Evolutionary conservation across 2,329 filamentous ascomycete species (phyloP), one percentile per base, ranked within the genome.

Genomic region (Scedosporium dehoogii): DNA sequence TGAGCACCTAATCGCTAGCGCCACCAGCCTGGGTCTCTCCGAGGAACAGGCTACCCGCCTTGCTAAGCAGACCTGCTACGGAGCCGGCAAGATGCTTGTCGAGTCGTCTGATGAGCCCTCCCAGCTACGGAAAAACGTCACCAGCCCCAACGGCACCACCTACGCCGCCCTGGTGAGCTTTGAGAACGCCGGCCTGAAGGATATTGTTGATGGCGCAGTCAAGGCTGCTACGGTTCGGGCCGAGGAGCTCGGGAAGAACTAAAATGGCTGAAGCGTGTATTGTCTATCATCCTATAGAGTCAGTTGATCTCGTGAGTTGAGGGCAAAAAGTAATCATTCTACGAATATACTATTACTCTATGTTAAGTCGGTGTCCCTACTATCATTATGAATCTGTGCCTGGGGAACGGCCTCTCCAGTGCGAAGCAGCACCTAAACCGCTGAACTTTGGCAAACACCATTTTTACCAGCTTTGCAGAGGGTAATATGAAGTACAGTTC

Each of bases 101-200:
- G 73, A 78, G 65, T 79, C 79, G 2, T 69, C 74, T 3, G 78
- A 80, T 2, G 72, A 75, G 41, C 78, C 79, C 0, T 67, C 74
- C 0, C 78, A 81, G 70, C 72, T 81, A 59, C 75, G 79, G 61
- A 78, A 73, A 66, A 81, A 81, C 67, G 79, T 81, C 59, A 81
- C 79, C 5, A 81, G 79, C 71, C 79, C 79, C 25, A 81, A 80
- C 65, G 79, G 79, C 33, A 81, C 79, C 3, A 81, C 79, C 0
- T 72, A 80, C 51, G 79, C 79, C 12, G 79, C 78, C 0, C 71
- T 81, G 16, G 71, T 78, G 63, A 80, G 76, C 68, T 81, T 81
- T 42, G 77, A 79, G 66, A 71, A 72, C 29, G 74, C 74, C 0
- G 76, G 76, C 0, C 71, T 81, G 55, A 72, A 75, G 67, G 73